Percentiles rank a stretch among this genome's conserved stretches.
These are phyloP conservation scores for Dictyostelium discoideum DNA, from an alignment of 78 protist genomes.

Conservation along the genomic window DNA sequence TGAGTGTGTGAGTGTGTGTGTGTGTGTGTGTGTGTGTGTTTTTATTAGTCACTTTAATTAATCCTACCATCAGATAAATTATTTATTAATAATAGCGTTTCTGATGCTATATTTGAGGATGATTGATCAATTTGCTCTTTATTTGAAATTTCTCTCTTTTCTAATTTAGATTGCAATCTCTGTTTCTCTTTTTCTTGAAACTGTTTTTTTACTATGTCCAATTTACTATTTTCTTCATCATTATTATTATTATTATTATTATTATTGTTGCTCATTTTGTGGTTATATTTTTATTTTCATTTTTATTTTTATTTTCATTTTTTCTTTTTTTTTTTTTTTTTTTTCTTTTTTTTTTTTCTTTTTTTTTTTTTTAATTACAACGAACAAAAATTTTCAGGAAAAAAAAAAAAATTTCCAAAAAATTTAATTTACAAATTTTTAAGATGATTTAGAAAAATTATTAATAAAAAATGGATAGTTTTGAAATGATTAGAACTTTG, in stretches of 20 bases:
- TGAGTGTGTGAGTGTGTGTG: background rate
- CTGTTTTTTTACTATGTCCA: background rate
- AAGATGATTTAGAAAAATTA: too few species aligned
- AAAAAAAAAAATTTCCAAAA: too few species aligned
- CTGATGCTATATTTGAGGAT: background rate
- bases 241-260: background rate
- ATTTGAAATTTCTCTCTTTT: constrained; percentile 1
- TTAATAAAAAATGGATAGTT: too few species aligned
- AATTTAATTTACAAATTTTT: too few species aligned
- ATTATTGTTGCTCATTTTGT: background rate
- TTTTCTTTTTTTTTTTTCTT: background rate
- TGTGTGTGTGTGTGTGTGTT: background rate
- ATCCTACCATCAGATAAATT: constrained; percentile 2
- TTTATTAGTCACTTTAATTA: too few species aligned
- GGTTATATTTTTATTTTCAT: background rate
- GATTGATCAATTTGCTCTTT: constrained; percentile 28
- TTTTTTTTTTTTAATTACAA: background rate
- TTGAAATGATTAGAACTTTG: background rate
- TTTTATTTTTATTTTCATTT: background rate
- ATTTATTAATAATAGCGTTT: constrained; percentile 1
- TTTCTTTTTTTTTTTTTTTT: background rate
- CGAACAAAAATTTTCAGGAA: too few species aligned
- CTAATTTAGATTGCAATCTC: constrained; percentile 24
- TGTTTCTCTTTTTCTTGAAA: constrained; percentile 27
- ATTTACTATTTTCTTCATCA: background rate